Conservation (phyloP, 805 yeast species). For the Cyberlindnera nakhonratchasimensis region DNA sequence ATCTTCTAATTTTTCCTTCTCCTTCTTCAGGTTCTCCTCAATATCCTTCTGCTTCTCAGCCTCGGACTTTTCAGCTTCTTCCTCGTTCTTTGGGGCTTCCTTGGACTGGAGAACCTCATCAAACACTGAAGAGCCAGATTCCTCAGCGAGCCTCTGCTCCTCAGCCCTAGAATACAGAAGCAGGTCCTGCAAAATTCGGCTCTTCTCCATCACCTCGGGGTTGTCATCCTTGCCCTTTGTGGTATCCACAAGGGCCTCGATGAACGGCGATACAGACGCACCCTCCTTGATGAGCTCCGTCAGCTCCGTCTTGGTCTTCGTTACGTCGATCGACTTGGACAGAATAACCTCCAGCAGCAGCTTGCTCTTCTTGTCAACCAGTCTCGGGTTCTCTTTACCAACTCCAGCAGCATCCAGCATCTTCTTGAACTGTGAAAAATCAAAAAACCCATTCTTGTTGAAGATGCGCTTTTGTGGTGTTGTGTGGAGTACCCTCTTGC, state of each 20-base stretch:
- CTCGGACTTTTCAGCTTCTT: constrained; percentile 2
- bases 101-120: constrained; percentile 11
- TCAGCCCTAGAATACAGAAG: constrained; percentile 11
- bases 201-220: constrained; percentile 10
- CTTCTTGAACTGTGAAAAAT: constrained; percentile 18
- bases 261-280: constrained; percentile 18
- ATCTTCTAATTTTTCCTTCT: constrained; percentile 12
- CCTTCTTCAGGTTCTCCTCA: constrained; percentile 13
- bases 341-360: constrained; percentile 18
- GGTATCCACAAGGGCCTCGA: constrained; percentile 16
- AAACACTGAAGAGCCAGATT: constrained; percentile 12
- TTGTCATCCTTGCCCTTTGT: constrained; percentile 7
- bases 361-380: constrained; percentile 13
- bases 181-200: constrained; percentile 11
- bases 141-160: constrained; percentile 4
- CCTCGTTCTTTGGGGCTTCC: constrained; percentile 1
- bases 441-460: constrained; percentile 21
- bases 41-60: constrained; percentile 5
- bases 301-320: constrained; percentile 13
- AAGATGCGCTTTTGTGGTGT: constrained; percentile 10
- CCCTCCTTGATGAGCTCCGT: constrained; percentile 15
- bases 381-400: constrained; percentile 12
- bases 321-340: constrained; percentile 8
- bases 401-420: constrained; percentile 17
- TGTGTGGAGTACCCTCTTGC: constrained; percentile 5